Conservation (phyloP, 768 basidiomycete species). For the Lentinula aciculospora region DNA sequence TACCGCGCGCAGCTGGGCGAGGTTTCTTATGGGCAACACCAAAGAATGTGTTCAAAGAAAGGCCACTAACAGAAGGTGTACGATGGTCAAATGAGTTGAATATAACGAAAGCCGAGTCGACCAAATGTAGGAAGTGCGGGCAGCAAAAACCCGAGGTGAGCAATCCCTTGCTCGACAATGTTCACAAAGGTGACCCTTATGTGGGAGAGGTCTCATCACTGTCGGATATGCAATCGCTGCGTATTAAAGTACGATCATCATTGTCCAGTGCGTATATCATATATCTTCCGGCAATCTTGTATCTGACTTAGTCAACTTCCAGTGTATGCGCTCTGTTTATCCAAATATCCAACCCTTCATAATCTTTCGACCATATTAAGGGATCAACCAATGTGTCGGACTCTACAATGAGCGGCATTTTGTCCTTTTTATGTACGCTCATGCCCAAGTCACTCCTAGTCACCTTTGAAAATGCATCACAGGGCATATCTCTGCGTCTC, state of each 20-base stretch:
- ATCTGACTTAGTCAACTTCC: neutral
- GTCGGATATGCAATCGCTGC: constrained; percentile 85
- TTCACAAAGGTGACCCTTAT: neutral
- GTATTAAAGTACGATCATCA: constrained; percentile 90
- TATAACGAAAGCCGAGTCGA: constrained; percentile 48
- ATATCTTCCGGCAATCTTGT: constrained; percentile 1
- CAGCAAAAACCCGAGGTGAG: constrained; percentile 74
- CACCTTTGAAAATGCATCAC: neutral
- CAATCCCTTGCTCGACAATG: neutral
- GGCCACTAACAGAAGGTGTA: constrained; percentile 34
- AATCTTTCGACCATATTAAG: constrained; percentile 28
- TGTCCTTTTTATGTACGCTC: constrained; percentile 81
- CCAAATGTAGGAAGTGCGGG: constrained; percentile 66
- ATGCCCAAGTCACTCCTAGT: neutral
- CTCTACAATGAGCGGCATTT: constrained; percentile 95
- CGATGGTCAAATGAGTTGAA: constrained; percentile 44
- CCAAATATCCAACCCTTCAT: neutral
- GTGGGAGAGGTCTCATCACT: constrained; percentile 84
- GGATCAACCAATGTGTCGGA: constrained; percentile 98
- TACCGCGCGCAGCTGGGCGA: constrained; percentile 31
- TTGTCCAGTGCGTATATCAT: constrained; percentile 66
- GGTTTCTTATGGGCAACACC: constrained; percentile 55
- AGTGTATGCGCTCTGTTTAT: constrained; percentile 32
- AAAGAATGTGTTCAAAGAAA: constrained; percentile 20
- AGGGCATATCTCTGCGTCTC: constrained; percentile 80